Base-by-base conservation (phyloP, 805 yeast genomes). In the Saccharomycopsis sp. region DNA sequence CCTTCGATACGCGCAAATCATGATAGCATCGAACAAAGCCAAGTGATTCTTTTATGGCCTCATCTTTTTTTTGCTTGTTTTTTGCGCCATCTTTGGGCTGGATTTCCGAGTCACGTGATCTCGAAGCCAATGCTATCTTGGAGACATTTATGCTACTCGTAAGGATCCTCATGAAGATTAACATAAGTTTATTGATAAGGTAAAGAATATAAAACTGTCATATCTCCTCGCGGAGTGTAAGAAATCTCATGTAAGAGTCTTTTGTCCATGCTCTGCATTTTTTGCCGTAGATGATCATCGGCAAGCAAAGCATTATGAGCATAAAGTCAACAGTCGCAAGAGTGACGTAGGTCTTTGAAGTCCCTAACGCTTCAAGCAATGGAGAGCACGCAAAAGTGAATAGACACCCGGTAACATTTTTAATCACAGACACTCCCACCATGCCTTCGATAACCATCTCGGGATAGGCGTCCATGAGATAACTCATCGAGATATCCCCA, bases 391-490 rank as follows among this genome's bases (percentile, higher is more conserved):
- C 76, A 67, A 84, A 84, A 0, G 89, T 84, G 68, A 84, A 84
- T 51, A 83, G 75, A 66, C 87, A 82, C 16, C 85, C 85, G 62
- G 83, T 76, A 59, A 79, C 73, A 68, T 84, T 84, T 68, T 84
- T 84, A 64, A 84, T 83, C 56, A 83, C 77, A 20, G 76, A 72
- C 24, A 85, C 87, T 57, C 88, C 87, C 24, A 83, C 83, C 87
- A 84, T 83, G 63, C 86, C 84, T 69, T 84, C 88, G 62, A 84
- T 72, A 57, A 84, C 81, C 79, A 84, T 79, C 50, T 82, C 88
- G 1, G 89, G 88, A 61, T 84, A 84, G 3, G 83, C 74, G 62
- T 82, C 86, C 87, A 84, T 83, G 61, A 82, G 71, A 59, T 84
- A 84, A 0, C 82, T 76, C 82, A 84, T 79, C 37, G 87, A 84